These are phyloP conservation scores for Tricholoma hemisulphureum DNA, from an alignment of 768 basidiomycete genomes.

Conservation along the genomic window DNA sequence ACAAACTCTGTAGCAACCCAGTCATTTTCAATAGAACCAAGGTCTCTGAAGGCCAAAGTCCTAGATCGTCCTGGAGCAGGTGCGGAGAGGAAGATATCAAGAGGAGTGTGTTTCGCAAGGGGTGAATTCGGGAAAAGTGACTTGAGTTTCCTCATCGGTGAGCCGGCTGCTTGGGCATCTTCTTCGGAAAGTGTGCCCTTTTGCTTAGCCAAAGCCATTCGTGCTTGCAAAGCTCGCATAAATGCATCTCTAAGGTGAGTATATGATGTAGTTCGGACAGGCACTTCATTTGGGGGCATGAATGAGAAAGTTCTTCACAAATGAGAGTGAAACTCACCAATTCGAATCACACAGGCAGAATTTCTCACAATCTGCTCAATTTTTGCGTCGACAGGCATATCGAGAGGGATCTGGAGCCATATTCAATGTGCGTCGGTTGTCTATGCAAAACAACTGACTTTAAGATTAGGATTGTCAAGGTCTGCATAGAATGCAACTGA, in stretches of 20 bases:
- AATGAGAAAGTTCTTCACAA: neutral
- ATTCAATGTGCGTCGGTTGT: neutral
- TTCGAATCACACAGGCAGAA: slow-evolving; percentile 70
- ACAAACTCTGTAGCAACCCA: slow-evolving; percentile 78
- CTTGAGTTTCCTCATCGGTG: slow-evolving; percentile 70
- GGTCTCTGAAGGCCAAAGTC: slow-evolving; percentile 62
- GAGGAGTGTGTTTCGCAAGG: slow-evolving; percentile 60
- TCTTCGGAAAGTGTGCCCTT: slow-evolving; percentile 56
- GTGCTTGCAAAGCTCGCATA: slow-evolving; percentile 65
- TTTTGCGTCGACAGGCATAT: slow-evolving; percentile 66
- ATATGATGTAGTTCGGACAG: slow-evolving; percentile 73
- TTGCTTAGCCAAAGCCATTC: slow-evolving; percentile 53
- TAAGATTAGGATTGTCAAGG: slow-evolving; percentile 59
- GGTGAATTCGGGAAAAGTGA: slow-evolving; percentile 73
- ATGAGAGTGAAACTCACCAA: slow-evolving; percentile 44
- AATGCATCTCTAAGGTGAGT: slow-evolving; percentile 83
- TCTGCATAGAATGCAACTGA: slow-evolving; percentile 90
- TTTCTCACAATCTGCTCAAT: slow-evolving; percentile 64
- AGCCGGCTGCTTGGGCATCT: slow-evolving; percentile 53
- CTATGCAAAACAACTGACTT: slow-evolving; percentile 35
- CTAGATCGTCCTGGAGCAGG: slow-evolving; percentile 53
- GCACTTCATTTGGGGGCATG: slow-evolving; percentile 46
- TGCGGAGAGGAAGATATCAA: slow-evolving; percentile 67
- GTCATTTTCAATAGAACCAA: slow-evolving; percentile 68
- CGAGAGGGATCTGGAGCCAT: slow-evolving; percentile 46